phyloP scores from a whole-genome alignment of 2,329 filamentous ascomycete genomes.

The Anthostomella pinea region DNA sequence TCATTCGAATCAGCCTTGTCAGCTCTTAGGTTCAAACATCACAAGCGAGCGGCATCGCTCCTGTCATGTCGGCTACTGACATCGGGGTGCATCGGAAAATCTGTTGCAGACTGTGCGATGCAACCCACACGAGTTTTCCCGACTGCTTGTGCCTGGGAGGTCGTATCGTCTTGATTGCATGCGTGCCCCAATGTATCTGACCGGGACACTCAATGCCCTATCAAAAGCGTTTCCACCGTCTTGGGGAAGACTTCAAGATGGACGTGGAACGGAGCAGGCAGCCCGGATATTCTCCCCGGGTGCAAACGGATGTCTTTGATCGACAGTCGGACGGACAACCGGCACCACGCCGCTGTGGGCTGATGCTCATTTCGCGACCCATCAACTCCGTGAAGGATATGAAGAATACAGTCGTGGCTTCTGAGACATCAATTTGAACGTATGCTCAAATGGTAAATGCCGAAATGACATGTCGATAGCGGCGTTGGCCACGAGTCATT shows the following conservation, averaged over 20 bases:
- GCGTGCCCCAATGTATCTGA: not conserved
- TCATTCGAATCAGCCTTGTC: slow-evolving; percentile 1
- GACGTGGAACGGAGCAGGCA: slow-evolving; percentile 1
- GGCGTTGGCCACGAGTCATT: too few species aligned
- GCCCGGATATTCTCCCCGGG: not conserved
- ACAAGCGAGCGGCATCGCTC: slow-evolving; percentile 8
- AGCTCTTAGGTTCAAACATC: too few species aligned
- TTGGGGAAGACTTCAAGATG: not conserved
- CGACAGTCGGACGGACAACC: too few species aligned
- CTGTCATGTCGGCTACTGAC: slow-evolving; percentile 10
- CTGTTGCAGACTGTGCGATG: slow-evolving; percentile 1
- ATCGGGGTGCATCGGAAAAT: not conserved
- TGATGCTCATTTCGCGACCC: too few species aligned
- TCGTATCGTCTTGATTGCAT: slow-evolving; percentile 2
- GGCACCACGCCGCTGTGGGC: too few species aligned
- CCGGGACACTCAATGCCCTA: not conserved
- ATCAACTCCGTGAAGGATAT: too few species aligned
- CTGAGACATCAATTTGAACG: too few species aligned
- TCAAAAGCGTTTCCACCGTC: slow-evolving; percentile 1
- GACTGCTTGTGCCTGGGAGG: not conserved
- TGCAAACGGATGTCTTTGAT: not conserved
- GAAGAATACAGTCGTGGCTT: too few species aligned
- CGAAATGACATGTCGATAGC: too few species aligned
- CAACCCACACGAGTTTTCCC: not conserved
- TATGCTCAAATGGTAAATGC: too few species aligned